phyloP scores from a whole-genome alignment of 2,329 filamentous ascomycete species.

The Cercospora canescens region DNA sequence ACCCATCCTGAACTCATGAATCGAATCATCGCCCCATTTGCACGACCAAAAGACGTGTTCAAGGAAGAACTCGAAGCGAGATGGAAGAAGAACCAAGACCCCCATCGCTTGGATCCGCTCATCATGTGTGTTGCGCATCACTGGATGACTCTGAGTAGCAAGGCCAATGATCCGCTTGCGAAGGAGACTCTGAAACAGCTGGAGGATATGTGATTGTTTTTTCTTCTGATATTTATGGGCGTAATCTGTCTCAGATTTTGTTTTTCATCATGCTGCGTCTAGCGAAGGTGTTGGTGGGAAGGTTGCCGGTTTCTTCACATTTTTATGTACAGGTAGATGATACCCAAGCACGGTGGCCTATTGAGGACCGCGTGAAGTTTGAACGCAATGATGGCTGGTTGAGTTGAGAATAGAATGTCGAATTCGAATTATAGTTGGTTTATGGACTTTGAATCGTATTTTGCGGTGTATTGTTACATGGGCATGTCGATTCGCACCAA shows the following conservation, averaged over 20 bases:
- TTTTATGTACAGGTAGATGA: slow-evolving; percentile 10
- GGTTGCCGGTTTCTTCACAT: not conserved
- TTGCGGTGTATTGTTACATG: not conserved
- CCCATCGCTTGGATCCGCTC: slow-evolving; percentile 72
- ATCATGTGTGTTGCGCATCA: slow-evolving; percentile 94
- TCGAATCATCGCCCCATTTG: slow-evolving; percentile 78
- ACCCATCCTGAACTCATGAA: slow-evolving; percentile 83
- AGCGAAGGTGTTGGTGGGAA: not conserved
- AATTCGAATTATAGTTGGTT: not conserved
- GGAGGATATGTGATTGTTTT: slow-evolving; percentile 55
- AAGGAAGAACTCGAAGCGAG: slow-evolving; percentile 79
- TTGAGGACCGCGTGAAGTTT: not conserved
- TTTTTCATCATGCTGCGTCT: not conserved
- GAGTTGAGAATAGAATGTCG: not conserved
- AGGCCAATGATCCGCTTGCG: slow-evolving; percentile 83
- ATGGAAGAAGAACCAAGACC: slow-evolving; percentile 58
- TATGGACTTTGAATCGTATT: not conserved
- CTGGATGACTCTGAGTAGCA: slow-evolving; percentile 91
- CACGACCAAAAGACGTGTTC: slow-evolving; percentile 84
- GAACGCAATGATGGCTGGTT: not conserved
- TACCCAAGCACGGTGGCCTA: slow-evolving; percentile 1
- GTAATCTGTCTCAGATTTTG: not conserved
- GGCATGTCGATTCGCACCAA: no score
- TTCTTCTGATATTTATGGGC: not conserved
- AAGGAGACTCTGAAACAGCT: slow-evolving; percentile 76